Evolutionary conservation across 768 basidiomycete species (phyloP).

Genomic region (Mycena filopes): DNA sequence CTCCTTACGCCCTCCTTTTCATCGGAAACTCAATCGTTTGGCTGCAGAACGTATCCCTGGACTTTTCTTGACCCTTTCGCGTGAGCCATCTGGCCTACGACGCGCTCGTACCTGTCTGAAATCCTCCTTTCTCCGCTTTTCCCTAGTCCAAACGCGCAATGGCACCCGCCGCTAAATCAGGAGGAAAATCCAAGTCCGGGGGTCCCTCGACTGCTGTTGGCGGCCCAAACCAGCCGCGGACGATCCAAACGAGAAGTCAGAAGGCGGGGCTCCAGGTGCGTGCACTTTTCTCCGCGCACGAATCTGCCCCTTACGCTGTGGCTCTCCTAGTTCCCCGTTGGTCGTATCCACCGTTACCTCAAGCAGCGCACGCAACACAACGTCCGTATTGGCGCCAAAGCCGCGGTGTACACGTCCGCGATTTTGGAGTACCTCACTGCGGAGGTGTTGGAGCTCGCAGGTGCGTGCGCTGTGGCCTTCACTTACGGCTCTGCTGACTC

Average conservation of each 20-base stretch:
- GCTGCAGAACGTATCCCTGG: not conserved
- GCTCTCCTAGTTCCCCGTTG: constrained; percentile 86
- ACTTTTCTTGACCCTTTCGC: constrained; percentile 24
- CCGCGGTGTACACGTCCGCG: constrained; percentile 95
- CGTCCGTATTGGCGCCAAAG: constrained; percentile 96
- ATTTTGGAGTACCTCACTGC: constrained; percentile 97
- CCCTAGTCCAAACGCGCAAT: constrained; percentile 38
- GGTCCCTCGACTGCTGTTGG: constrained; percentile 45
- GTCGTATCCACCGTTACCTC: constrained; percentile 96
- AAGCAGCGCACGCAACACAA: constrained; percentile 92
- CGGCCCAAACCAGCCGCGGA: constrained; percentile 46
- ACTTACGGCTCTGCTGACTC: not conserved
- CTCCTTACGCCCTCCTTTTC: not conserved
- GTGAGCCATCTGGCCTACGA: constrained; percentile 21
- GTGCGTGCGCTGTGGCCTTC: constrained; percentile 54
- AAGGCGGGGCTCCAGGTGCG: constrained; percentile 89
- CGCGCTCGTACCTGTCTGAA: constrained; percentile 10
- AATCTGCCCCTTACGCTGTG: not conserved
- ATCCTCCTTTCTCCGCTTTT: not conserved
- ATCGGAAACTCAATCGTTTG: not conserved
- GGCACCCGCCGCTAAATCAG: constrained; percentile 63
- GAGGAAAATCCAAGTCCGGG: constrained; percentile 72
- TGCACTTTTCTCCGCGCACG: not conserved
- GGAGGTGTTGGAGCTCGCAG: constrained; percentile 95
- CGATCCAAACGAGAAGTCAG: constrained; percentile 77